Evolutionary conservation across 345 rosid species (phyloP).

Genomic region (Eucalyptus marginata): DNA sequence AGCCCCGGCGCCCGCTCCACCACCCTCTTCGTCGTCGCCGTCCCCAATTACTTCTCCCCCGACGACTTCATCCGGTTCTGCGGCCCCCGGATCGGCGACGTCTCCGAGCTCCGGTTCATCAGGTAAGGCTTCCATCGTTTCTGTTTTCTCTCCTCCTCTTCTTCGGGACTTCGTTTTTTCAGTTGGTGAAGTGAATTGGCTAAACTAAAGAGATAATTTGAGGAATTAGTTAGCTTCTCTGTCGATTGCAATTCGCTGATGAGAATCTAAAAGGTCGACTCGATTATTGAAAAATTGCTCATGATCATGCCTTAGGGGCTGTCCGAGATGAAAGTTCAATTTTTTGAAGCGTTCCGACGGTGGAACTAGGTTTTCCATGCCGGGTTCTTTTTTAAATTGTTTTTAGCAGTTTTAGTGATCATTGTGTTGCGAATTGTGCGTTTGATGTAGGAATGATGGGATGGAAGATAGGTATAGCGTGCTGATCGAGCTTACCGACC

Average conservation of each 20-base stretch:
- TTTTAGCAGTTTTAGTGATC: background rate
- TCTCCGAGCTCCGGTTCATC: conserved; percentile 55
- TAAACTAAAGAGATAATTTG: background rate
- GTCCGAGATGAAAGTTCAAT: background rate
- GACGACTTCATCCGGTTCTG: conserved; percentile 69
- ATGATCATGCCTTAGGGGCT: background rate
- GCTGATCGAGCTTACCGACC: conserved; percentile 47
- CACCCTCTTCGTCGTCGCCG: conserved; percentile 72
- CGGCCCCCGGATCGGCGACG: conserved; percentile 27
- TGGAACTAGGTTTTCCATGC: background rate
- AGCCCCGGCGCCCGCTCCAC: conserved; percentile 62
- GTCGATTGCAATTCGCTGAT: background rate
- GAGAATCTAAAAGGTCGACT: background rate
- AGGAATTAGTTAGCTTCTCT: no score
- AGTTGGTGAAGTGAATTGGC: background rate
- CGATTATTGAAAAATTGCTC: background rate
- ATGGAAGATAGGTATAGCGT: conserved; percentile 91
- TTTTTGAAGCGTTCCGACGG: background rate
- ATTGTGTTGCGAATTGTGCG: background rate
- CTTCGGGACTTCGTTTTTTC: background rate
- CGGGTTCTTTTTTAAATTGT: background rate
- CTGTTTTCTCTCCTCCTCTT: background rate
- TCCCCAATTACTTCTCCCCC: conserved; percentile 71
- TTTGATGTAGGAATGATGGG: conserved; percentile 56
- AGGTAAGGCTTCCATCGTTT: conserved; percentile 13